Evolutionary conservation across 2,329 filamentous ascomycete genomes (phyloP), one percentile per base, ranked within the genome.

Genomic region (Aspergillus cejpii): DNA sequence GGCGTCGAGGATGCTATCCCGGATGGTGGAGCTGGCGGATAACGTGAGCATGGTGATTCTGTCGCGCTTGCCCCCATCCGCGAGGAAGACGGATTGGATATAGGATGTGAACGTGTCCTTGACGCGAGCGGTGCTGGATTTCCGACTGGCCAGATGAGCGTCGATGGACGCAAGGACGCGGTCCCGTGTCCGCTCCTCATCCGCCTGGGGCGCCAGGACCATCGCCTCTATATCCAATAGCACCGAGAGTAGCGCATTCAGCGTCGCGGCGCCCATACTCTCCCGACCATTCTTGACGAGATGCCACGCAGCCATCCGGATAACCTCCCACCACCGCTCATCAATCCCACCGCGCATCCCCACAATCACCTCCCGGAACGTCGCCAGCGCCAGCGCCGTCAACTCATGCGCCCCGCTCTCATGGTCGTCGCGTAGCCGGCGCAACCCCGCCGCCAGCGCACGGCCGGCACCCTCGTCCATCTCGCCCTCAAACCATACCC

Each of bases 271-370:
- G 1, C 75, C 75, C 80, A 85, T 85, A 58, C 76, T 81, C 50
- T 81, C 79, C n/a, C 80, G 73, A 0, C 80, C 79, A 43, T 81
- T 80, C 55, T 81, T 81, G 62, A 77, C 79, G 1, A 85, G 64
- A 59, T 83, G 77, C 76, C 82, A 85, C 2, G 74, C 77, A 2
- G 70, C 71, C 66, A 77, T 73, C 11, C 77, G 70, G n/a, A 76
- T 59, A 21, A 70, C 72, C 20, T 60, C 61, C 79, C 80, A 85
- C 73, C 79, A 81, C 5, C 59, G 61, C 3, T 49, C 43, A 2
- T 57, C 50, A 7, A 57, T 41, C 1, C 54, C 49, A 1, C 49
- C 48, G 1, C 51, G 37, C n/a, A 54, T 46, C 34, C 61, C 52
- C 14, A 49, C 39, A n/a, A 68, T 38, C 2, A 81, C 65, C 7